phyloP scores from a whole-genome alignment of 164 flowering plant genomes.

The Malania oleifera region DNA sequence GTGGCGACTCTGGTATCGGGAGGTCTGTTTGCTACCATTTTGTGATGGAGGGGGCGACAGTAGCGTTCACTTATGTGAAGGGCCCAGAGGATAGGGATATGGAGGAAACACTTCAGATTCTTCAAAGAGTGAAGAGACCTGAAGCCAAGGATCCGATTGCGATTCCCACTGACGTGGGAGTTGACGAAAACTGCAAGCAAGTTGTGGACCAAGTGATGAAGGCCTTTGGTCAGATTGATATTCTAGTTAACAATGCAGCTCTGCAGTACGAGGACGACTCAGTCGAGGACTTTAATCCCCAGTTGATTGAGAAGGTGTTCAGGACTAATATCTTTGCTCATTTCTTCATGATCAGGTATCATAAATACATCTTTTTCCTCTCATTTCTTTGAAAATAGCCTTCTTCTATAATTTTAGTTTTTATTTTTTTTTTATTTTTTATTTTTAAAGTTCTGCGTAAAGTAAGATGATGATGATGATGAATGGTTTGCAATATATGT shows the following conservation, averaged over 20 bases:
- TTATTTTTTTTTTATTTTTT: no score
- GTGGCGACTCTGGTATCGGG: conserved; percentile 84
- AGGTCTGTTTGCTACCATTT: conserved; percentile 60
- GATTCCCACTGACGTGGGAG: conserved; percentile 51
- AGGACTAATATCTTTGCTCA: conserved; percentile 53
- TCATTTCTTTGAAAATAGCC: no score
- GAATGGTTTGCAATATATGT: neutral
- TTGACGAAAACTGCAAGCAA: conserved; percentile 48
- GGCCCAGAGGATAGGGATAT: conserved; percentile 73
- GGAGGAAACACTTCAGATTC: conserved; percentile 44
- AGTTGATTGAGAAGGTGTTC: conserved; percentile 50
- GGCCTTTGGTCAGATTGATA: conserved; percentile 50
- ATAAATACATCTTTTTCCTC: no score
- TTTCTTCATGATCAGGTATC: conserved; percentile 52
- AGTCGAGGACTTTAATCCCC: conserved; percentile 45
- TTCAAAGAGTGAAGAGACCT: conserved; percentile 25
- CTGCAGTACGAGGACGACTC: conserved; percentile 40
- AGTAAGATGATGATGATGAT: conserved; percentile 10
- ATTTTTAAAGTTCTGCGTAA: neutral
- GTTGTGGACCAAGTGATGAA: conserved; percentile 55
- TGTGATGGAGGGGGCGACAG: conserved; percentile 70
- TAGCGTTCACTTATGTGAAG: conserved; percentile 77
- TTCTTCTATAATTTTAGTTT: no score
- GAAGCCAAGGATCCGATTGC: conserved; percentile 63
- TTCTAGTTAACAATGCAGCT: conserved; percentile 60